A percentile compares a stretch with the other conserved stretches of the same genome.
Evolutionary conservation across 2,329 filamentous ascomycete genomes (phyloP).

Genomic region (Dothistroma pini): DNA sequence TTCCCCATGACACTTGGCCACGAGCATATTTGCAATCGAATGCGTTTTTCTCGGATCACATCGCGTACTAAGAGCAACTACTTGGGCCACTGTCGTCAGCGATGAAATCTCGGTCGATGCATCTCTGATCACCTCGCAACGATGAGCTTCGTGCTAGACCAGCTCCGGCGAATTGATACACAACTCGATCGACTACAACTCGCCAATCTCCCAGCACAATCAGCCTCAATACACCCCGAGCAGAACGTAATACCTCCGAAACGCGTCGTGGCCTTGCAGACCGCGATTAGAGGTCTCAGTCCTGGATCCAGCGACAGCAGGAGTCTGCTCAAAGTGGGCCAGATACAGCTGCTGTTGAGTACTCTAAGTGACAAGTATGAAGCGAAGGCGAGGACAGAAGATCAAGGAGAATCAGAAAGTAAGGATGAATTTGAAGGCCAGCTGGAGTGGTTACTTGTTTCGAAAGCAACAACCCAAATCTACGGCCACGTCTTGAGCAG

Average conservation of each 20-base stretch:
- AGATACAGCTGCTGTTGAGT: constrained; percentile 13
- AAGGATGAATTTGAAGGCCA: constrained; percentile 62
- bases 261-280: constrained; percentile 32
- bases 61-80: neutral
- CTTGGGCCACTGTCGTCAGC: neutral
- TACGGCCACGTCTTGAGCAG: constrained; percentile 77
- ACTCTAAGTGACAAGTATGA: constrained; percentile 15
- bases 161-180: constrained; percentile 55
- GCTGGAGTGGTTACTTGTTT: constrained; percentile 84
- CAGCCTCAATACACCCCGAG: constrained; percentile 1
- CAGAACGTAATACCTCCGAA: constrained; percentile 20
- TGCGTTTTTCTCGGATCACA: neutral
- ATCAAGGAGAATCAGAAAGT: constrained; percentile 12
- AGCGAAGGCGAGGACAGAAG: constrained; percentile 12
- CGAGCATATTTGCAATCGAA: neutral
- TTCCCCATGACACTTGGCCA: neutral
- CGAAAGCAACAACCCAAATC: constrained; percentile 87
- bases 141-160: constrained; percentile 42
- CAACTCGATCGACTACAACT: constrained; percentile 58
- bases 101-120: neutral
- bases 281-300: constrained; percentile 29
- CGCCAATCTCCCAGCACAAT: constrained; percentile 28
- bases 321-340: constrained; percentile 20
- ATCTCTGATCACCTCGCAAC: neutral
- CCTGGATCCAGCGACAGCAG: constrained; percentile 25